Evolutionary conservation across 176 grass and related monocot species (phyloP).

Genomic region (Guadua angustifolia): DNA sequence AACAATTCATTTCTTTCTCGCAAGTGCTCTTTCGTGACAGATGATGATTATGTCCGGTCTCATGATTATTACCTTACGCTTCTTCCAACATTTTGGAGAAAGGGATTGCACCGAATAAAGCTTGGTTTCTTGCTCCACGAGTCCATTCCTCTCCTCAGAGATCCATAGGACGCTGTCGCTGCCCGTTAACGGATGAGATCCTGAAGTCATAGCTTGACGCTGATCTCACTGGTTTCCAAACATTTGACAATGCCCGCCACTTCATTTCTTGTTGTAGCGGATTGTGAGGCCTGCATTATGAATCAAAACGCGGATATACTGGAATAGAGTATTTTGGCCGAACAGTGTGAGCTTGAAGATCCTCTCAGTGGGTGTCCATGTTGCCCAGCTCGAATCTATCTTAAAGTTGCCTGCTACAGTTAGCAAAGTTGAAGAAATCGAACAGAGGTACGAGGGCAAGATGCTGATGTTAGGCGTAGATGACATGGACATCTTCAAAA

Average conservation of each 20-base stretch:
- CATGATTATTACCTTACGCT: conserved; percentile 99
- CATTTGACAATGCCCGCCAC: conserved; percentile 90
- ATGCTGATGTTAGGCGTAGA: conserved; percentile 80
- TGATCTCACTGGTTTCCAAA: conserved; percentile 97
- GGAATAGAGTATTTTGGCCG: conserved; percentile 89
- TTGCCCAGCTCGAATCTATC: conserved; percentile 66
- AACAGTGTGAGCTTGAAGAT: conserved; percentile 88
- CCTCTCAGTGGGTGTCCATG: conserved; percentile 83
- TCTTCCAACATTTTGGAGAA: conserved; percentile 90
- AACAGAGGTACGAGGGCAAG: conserved; percentile 65
- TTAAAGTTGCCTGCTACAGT: conserved; percentile 68
- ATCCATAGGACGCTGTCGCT: conserved; percentile 87
- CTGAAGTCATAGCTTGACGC: conserved; percentile 83
- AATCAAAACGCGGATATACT: conserved; percentile 91
- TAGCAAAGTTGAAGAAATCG: conserved; percentile 74
- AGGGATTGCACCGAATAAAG: conserved; percentile 71
- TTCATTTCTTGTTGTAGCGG: conserved; percentile 93
- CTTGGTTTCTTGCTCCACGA: conserved; percentile 89
- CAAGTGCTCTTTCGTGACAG: conserved; percentile 13
- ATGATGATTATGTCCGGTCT: conserved; percentile 92
- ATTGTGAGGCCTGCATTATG: conserved; percentile 79
- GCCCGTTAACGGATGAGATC: conserved; percentile 95
- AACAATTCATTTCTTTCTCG: too few species aligned
- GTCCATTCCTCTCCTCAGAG: conserved; percentile 82
- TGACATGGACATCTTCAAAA: conserved; percentile 93